Percentiles rank a stretch among this genome's conserved stretches.
Evolutionary conservation across 352 stramenopile species (phyloP).

Genomic region (Phytopythium cucurbitacearum): DNA sequence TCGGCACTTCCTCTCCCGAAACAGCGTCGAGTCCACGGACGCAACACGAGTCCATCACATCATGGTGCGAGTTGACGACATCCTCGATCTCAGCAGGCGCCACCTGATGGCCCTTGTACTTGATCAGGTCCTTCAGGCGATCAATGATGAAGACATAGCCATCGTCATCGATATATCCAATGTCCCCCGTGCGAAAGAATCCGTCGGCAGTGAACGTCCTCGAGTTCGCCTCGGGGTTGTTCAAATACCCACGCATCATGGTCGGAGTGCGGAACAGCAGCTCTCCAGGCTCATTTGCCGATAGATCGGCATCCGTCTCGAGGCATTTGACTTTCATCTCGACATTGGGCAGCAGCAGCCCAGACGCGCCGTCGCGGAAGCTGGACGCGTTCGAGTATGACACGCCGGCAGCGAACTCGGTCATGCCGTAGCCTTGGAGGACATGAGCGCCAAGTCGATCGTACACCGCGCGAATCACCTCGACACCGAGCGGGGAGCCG

Average conservation of each 20-base stretch:
- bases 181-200: slow-evolving; percentile 87
- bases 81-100: slow-evolving; percentile 89
- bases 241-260: slow-evolving; percentile 34
- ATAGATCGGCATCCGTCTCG: slow-evolving; percentile 24
- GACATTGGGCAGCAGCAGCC: slow-evolving; percentile 27
- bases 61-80: slow-evolving; percentile 68
- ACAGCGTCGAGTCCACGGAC: slow-evolving; percentile 41
- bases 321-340: slow-evolving; percentile 29
- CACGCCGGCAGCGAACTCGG: slow-evolving; percentile 57
- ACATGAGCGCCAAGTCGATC: slow-evolving; percentile 47
- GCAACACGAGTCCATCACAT: slow-evolving; percentile 72
- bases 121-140: slow-evolving; percentile 92
- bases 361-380: slow-evolving; percentile 18
- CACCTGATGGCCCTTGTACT: slow-evolving; percentile 91
- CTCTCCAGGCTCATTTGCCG: slow-evolving; percentile 41
- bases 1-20: slow-evolving; percentile 78
- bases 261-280: slow-evolving; percentile 51
- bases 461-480: slow-evolving; percentile 51
- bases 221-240: slow-evolving; percentile 72
- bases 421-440: slow-evolving; percentile 52
- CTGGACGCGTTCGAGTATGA: slow-evolving; percentile 12
- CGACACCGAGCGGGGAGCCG: slow-evolving; percentile 77
- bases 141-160: slow-evolving; percentile 90
- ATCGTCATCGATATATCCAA: slow-evolving; percentile 87
- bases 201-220: slow-evolving; percentile 62